These are phyloP conservation scores for Oenanthe sinensis DNA, from an alignment of 129 eudicot genomes.

Conservation along the genomic window DNA sequence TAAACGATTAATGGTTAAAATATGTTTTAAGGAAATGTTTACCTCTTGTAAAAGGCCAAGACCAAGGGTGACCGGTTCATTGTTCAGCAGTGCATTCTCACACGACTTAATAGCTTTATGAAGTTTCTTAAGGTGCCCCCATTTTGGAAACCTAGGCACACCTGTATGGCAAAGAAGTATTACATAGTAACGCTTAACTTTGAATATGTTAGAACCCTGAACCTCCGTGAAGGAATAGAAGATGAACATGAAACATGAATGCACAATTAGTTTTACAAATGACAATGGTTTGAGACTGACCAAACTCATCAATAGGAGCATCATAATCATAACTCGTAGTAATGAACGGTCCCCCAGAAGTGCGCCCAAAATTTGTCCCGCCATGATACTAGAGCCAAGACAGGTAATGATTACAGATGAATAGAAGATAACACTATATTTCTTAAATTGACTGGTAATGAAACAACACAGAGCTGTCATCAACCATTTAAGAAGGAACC, in stretches of 20 bases:
- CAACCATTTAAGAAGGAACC: not conserved
- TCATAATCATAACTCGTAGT: constrained; percentile 98
- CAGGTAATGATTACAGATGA: not conserved
- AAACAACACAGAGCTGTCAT: not conserved
- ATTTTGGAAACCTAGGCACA: constrained; percentile 80
- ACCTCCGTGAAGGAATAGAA: not conserved
- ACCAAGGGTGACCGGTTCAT: constrained; percentile 33
- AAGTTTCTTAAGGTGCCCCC: constrained; percentile 96
- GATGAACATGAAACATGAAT: not conserved
- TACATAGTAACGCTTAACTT: not conserved
- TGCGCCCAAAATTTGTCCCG: constrained; percentile 96
- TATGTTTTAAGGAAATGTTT: not conserved
- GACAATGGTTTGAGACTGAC: constrained; percentile 25
- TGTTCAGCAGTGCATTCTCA: constrained; percentile 59
- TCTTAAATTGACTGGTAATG: not conserved
- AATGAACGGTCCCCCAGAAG: constrained; percentile 94
- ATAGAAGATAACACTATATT: not conserved
- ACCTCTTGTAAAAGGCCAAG: constrained; percentile 85
- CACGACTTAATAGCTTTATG: constrained; percentile 79
- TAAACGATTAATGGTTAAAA: not conserved
- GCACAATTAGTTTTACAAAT: not conserved
- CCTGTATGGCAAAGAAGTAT: constrained; percentile 40
- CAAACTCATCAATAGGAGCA: constrained; percentile 97
- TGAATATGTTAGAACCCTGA: not conserved
- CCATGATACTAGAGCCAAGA: constrained; percentile 69